Evolutionary conservation across 2,329 filamentous ascomycete genomes (phyloP), one percentile per base, ranked within the genome.

Genomic region (Beauveria varroae): DNA sequence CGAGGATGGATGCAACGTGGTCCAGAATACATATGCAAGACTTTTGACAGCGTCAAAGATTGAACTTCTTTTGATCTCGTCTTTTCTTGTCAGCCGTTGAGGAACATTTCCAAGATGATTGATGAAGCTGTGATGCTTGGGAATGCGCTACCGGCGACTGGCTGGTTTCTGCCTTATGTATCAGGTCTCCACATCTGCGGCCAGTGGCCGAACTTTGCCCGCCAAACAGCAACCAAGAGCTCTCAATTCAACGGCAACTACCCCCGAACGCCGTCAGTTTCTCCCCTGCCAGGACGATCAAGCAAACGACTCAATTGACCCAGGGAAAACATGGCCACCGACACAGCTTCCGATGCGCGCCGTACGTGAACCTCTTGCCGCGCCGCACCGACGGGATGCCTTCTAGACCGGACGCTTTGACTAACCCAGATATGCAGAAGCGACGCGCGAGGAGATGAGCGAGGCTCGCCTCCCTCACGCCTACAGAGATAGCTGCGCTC

Each of bases 401-500:
- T 52, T 14, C 24, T 61, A 30, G n/a, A 44, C 37, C 3, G n/a
- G 34, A 50, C 40, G 6, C 22, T 12, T n/a, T 12, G 50, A 54
- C 57, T 63, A 26, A 61, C n/a, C 16, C n/a, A 16, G 16, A 43
- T 16, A 9, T 60, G 58, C 72, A 91, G 87, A 83, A 75, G 91
- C 91, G 68, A 91, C 90, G 66, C 86, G 91, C 76, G 88, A 96
- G 81, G 90, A 95, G 77, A 98, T 98, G 93, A 88, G 90, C 72
- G 91, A 91, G 71, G 93, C 93, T 68, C 88, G 86, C 72, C 84
- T 98, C 57, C 93, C 95, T 14, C 78, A 98, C 60, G 83, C 89
- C 70, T 99, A 99, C 84, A 86, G 95, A 74, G 95, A 99, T 78
- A 93, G 88, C 78, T 99, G 95, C 80, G 95, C 93, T 65, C 87